These are phyloP conservation scores for Xylariales sp. DNA, from an alignment of 2,329 filamentous ascomycete genomes.

Conservation along the genomic window DNA sequence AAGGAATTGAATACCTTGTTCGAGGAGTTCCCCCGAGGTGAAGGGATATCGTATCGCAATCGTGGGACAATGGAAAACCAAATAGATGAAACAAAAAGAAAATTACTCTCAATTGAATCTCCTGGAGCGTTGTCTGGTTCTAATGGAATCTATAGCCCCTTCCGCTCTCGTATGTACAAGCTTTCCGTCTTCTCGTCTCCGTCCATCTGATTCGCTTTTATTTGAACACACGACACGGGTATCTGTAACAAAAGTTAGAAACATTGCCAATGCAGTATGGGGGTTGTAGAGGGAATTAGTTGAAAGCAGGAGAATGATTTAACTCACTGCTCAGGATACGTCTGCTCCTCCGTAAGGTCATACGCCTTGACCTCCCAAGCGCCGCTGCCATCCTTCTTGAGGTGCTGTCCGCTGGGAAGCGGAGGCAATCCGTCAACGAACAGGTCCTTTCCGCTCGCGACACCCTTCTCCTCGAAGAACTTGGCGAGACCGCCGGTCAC, in stretches of 20 bases:
- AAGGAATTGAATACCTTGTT: no score
- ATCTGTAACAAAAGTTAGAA: constrained; percentile 39
- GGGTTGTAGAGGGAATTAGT: constrained; percentile 6
- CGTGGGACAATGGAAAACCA: no score
- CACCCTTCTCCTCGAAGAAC: constrained; percentile 64
- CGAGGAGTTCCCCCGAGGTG: no score
- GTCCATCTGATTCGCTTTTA: constrained; percentile 27
- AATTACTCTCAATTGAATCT: background rate
- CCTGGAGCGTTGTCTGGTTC: background rate
- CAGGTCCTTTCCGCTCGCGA: constrained; percentile 49
- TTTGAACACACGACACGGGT: constrained; percentile 61
- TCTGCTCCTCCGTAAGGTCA: constrained; percentile 57
- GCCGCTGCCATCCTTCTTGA: constrained; percentile 36
- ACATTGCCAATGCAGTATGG: constrained; percentile 1
- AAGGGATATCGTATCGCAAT: no score
- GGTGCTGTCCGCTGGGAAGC: constrained; percentile 67
- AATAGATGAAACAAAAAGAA: no score
- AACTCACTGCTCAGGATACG: constrained; percentile 67
- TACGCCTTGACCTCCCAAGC: constrained; percentile 68
- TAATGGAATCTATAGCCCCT: constrained; percentile 9
- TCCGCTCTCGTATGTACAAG: constrained; percentile 23
- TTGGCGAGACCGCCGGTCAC: constrained; percentile 66
- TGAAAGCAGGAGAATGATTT: background rate
- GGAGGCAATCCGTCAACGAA: constrained; percentile 80
- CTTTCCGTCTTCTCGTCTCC: constrained; percentile 1